These are phyloP conservation scores for Helotiales sp. DNA, from an alignment of 2,329 filamentous ascomycete genomes.

Conservation along the genomic window DNA sequence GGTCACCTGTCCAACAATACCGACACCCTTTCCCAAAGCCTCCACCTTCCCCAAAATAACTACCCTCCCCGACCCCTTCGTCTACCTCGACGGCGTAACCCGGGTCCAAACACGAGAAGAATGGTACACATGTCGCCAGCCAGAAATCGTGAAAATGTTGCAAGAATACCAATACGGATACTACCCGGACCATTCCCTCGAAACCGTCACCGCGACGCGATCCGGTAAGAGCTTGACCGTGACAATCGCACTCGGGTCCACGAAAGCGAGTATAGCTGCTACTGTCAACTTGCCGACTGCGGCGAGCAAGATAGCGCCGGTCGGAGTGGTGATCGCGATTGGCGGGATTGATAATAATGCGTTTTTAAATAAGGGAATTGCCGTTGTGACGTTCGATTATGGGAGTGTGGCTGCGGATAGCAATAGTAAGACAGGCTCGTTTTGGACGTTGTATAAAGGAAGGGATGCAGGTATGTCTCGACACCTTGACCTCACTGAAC, in stretches of 20 bases:
- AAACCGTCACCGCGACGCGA: conserved; percentile 53
- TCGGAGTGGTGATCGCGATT: conserved; percentile 51
- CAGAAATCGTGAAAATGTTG: conserved; percentile 54
- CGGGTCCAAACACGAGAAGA: conserved; percentile 52
- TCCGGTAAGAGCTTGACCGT: conserved; percentile 52
- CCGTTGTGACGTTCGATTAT: conserved; percentile 56
- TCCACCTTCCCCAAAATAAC: conserved; percentile 21
- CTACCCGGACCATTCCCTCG: conserved; percentile 54
- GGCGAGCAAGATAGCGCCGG: conserved; percentile 42
- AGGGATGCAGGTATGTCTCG: conserved; percentile 51
- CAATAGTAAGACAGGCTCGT: conserved; percentile 54
- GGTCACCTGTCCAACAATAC: conserved; percentile 28
- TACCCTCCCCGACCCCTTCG: conserved; percentile 31
- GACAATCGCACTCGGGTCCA: conserved; percentile 49
- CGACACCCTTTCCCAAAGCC: conserved; percentile 27
- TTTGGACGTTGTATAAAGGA: conserved; percentile 55
- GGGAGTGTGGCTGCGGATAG: conserved; percentile 54
- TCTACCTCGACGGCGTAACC: conserved; percentile 46
- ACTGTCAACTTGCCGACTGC: conserved; percentile 49
- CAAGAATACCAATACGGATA: conserved; percentile 58
- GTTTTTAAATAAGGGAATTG: conserved; percentile 53
- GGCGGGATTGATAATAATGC: conserved; percentile 55
- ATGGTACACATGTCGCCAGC: conserved; percentile 55
- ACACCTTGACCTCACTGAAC: too few relatives aligned
- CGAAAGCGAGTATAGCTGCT: conserved; percentile 51